Percentiles rank a stretch among this genome's conserved stretches.
phyloP scores from a whole-genome alignment of 2,329 filamentous ascomycete species.

The Ophiognomonia clavigignenti-juglandacearum region DNA sequence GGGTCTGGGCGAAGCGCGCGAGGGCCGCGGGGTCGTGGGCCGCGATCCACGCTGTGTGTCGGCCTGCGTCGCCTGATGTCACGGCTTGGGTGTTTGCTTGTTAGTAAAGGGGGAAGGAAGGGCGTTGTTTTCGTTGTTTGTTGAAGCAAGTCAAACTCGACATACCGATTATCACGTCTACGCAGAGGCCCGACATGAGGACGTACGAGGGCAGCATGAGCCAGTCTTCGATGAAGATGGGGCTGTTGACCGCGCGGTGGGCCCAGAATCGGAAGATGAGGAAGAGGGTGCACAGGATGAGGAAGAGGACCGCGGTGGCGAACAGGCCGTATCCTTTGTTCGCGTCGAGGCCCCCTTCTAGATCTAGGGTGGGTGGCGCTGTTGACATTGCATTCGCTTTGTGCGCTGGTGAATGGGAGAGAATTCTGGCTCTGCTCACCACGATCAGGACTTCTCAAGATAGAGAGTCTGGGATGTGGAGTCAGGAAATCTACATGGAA shows the following conservation, averaged over 20 bases:
- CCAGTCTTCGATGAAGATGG: constrained; percentile 1
- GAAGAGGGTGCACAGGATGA: not conserved
- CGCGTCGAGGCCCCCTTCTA: too few relatives aligned
- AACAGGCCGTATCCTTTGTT: too few relatives aligned
- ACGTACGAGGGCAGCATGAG: constrained; percentile 5
- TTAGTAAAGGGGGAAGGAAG: not conserved
- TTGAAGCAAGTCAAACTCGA: not conserved
- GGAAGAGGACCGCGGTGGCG: not conserved
- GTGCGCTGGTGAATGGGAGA: too few relatives aligned
- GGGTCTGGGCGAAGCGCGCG: not conserved
- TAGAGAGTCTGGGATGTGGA: too few relatives aligned
- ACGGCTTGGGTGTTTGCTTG: not conserved
- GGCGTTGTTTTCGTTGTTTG: not conserved
- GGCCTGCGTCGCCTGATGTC: not conserved
- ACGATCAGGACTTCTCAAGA: too few relatives aligned
- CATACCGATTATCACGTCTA: not conserved
- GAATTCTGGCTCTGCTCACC: too few relatives aligned
- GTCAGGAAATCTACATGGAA: too few relatives aligned
- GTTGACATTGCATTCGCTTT: too few relatives aligned
- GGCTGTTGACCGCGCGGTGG: not conserved
- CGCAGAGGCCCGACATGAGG: constrained; percentile 2
- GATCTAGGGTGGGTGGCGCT: too few relatives aligned
- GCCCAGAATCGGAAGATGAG: not conserved
- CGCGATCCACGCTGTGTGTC: not conserved
- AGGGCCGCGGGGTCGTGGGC: not conserved